These are phyloP conservation scores for Colletotrichum gloeosporioides DNA, from an alignment of 2,329 filamentous ascomycete genomes.

Conservation along the genomic window DNA sequence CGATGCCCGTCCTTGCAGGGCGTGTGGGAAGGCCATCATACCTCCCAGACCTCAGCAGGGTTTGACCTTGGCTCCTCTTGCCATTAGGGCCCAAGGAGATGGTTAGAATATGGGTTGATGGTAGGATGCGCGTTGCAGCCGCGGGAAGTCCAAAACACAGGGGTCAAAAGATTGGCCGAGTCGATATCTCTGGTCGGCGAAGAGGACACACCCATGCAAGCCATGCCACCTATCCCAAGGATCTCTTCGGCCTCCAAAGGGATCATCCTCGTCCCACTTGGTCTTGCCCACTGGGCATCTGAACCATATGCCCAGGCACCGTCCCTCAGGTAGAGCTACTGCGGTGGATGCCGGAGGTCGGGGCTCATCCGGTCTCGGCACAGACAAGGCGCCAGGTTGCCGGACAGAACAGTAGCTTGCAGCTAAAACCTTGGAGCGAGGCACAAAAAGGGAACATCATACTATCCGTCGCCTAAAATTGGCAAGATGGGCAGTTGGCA, in stretches of 20 bases:
- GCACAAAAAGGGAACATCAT: not conserved
- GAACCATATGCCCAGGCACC: slow-evolving; percentile 13
- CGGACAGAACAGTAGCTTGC: slow-evolving; percentile 13
- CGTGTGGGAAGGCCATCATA: not conserved
- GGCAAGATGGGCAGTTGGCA: not conserved
- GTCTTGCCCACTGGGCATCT: not conserved
- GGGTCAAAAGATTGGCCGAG: slow-evolving; percentile 13
- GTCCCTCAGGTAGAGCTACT: slow-evolving; percentile 1
- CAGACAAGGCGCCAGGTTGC: slow-evolving; percentile 8
- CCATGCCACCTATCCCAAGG: not conserved
- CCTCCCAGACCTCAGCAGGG: slow-evolving; percentile 4
- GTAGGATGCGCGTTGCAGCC: slow-evolving; percentile 10
- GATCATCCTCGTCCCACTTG: slow-evolving; percentile 7
- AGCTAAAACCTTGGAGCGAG: slow-evolving; percentile 8
- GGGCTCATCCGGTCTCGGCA: slow-evolving; percentile 19
- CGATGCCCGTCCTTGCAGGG: slow-evolving; percentile 17
- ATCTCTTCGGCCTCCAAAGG: not conserved
- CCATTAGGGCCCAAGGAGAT: slow-evolving; percentile 13
- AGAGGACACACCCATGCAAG: not conserved
- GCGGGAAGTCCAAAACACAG: slow-evolving; percentile 17
- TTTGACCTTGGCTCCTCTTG: slow-evolving; percentile 7
- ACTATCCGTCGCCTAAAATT: not conserved
- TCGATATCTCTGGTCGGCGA: not conserved
- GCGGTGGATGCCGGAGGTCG: slow-evolving; percentile 5
- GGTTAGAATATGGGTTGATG: slow-evolving; percentile 19